A percentile compares a stretch with the other conserved stretches of the same genome.
phyloP scores from a whole-genome alignment of 257 asterid species.

The Solanum peruvianum region DNA sequence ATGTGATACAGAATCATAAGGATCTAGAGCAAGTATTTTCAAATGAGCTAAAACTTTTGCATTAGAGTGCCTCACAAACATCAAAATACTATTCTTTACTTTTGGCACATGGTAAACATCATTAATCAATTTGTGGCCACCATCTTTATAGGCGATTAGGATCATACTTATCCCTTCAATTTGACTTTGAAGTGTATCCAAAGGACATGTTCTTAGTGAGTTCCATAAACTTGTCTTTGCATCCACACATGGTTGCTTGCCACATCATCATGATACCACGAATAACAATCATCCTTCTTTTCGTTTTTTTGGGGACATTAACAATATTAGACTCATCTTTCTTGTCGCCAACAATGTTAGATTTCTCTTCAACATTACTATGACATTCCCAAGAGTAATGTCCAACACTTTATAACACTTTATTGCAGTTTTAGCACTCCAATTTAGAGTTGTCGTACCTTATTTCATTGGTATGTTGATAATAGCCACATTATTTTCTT shows the following conservation, averaged over 20 bases:
- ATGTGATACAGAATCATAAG: slow-evolving; percentile 24
- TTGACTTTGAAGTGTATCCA: neutral
- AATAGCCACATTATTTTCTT: neutral
- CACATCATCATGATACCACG: neutral
- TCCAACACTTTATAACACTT: neutral
- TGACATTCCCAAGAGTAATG: neutral
- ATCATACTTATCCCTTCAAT: neutral
- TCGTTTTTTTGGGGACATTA: neutral
- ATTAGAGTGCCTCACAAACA: slow-evolving; percentile 45
- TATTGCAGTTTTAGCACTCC: neutral
- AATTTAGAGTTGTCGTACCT: neutral
- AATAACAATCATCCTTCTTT: neutral
- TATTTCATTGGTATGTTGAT: neutral
- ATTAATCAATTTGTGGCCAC: neutral
- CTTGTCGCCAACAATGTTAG: neutral
- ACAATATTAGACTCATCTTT: neutral
- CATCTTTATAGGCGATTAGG: neutral
- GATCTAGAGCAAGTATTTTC: slow-evolving; percentile 49
- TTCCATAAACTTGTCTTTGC: neutral
- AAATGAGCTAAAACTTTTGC: slow-evolving; percentile 44
- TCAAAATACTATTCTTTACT: neutral
- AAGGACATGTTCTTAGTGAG: neutral
- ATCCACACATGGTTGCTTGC: neutral
- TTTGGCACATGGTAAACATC: neutral
- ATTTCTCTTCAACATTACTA: neutral